Evolutionary conservation across 208 protist genomes (phyloP).

Genomic region (Leishmania aethiopica): DNA sequence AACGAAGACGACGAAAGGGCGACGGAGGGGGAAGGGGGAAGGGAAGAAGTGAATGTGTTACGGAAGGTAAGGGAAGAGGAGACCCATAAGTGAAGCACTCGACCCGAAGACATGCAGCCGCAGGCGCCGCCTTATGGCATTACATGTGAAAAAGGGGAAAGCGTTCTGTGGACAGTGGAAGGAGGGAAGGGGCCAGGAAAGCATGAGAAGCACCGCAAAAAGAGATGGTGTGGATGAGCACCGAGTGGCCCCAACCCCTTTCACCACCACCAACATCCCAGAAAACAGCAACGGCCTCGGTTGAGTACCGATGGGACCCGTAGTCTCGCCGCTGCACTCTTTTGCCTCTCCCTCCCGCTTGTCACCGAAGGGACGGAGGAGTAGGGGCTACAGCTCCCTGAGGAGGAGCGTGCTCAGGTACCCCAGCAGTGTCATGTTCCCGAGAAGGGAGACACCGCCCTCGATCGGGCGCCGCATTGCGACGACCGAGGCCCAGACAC

Average conservation of each 20-base stretch:
- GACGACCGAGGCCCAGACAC: constrained; percentile 49
- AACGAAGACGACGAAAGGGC: not conserved
- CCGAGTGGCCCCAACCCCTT: not conserved
- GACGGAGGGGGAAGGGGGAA: not conserved
- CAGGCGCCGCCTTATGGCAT: not conserved
- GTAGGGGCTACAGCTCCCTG: constrained; percentile 17
- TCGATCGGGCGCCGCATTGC: constrained; percentile 65
- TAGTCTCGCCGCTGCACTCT: not conserved
- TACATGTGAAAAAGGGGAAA: not conserved
- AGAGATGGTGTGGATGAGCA: not conserved
- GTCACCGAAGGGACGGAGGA: not conserved
- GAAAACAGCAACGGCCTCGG: not conserved
- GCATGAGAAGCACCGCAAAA: not conserved
- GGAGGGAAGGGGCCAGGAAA: not conserved
- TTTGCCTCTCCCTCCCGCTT: not conserved
- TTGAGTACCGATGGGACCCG: not conserved
- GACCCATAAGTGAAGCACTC: not conserved
- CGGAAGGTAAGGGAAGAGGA: not conserved
- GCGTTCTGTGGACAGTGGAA: not conserved
- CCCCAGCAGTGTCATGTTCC: constrained; percentile 43
- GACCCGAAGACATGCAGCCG: not conserved
- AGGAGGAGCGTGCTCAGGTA: constrained; percentile 37
- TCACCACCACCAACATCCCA: not conserved
- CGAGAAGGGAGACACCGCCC: constrained; percentile 39
- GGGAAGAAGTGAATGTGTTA: not conserved